Evolutionary conservation across 352 stramenopile genomes (phyloP).

Genomic region (Plasmopara halstedii): DNA sequence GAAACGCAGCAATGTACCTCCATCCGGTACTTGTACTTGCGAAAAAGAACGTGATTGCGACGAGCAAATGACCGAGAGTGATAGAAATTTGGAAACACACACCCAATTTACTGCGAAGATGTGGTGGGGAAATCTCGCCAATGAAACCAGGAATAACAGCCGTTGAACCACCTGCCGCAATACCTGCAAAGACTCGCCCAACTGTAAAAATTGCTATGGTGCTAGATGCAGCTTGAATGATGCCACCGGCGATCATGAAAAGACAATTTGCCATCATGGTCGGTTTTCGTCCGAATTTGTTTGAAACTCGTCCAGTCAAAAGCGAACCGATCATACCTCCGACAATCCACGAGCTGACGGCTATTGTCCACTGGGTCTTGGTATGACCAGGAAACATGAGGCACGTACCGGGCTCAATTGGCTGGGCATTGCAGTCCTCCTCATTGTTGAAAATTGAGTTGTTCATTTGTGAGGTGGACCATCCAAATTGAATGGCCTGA

Average conservation of each 20-base stretch:
- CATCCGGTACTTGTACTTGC: conserved; percentile 36
- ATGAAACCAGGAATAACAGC: conserved; percentile 33
- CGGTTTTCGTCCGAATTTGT: conserved; percentile 30
- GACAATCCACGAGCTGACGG: conserved; percentile 56
- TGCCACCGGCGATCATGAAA: conserved; percentile 37
- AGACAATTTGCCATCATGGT: conserved; percentile 29
- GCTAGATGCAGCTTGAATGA: conserved; percentile 19
- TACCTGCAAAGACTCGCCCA: conserved; percentile 38
- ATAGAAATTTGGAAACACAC: conserved; percentile 44
- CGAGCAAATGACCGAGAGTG: conserved; percentile 34
- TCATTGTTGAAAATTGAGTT: conserved; percentile 32
- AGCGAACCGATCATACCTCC: conserved; percentile 48
- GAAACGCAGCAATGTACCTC: conserved; percentile 44
- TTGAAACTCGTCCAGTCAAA: conserved; percentile 21
- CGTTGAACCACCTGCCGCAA: conserved; percentile 32
- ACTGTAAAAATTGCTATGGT: conserved; percentile 29
- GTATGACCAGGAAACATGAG: conserved; percentile 26
- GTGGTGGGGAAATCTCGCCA: conserved; percentile 34
- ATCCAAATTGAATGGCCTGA: conserved; percentile 31
- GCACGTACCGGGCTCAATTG: conserved; percentile 23
- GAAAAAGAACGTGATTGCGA: conserved; percentile 44
- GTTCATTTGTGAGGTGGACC: conserved; percentile 53
- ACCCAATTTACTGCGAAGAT: conserved; percentile 30
- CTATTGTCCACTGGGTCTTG: conserved; percentile 41
- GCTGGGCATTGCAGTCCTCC: conserved; percentile 32